Percentiles rank a stretch among this genome's conserved stretches.
Evolutionary conservation across 2,329 filamentous ascomycete species (phyloP).

Genomic region (Raffaelea ambrosiae): DNA sequence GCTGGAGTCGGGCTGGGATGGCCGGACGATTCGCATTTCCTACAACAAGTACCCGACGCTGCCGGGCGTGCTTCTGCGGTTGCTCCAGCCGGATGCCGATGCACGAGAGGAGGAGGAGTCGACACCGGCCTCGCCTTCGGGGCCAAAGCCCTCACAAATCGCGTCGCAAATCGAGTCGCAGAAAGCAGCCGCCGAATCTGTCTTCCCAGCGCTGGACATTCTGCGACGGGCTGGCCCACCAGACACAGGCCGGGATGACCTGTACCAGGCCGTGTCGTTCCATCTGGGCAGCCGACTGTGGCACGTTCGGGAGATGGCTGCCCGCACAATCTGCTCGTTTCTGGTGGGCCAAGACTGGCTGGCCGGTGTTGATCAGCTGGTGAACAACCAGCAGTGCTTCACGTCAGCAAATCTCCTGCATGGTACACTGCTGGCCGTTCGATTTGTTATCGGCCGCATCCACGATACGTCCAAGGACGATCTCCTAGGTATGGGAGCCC

Average conservation of each 20-base stretch:
- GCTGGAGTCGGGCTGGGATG: constrained; percentile 56
- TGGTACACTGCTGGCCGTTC: constrained; percentile 47
- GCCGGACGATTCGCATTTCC: constrained; percentile 55
- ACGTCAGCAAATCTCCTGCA: constrained; percentile 45
- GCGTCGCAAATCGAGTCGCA: constrained; percentile 19
- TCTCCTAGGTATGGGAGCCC: constrained; percentile 25
- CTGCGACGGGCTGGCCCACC: constrained; percentile 64
- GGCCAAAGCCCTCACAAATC: background rate
- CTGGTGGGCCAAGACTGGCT: constrained; percentile 42
- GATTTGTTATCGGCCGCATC: constrained; percentile 42
- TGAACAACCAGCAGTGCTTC: constrained; percentile 19
- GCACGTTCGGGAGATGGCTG: constrained; percentile 76
- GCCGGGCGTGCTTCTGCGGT: constrained; percentile 51
- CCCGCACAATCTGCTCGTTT: constrained; percentile 60
- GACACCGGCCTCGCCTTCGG: background rate
- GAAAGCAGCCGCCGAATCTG: constrained; percentile 50
- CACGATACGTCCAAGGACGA: constrained; percentile 34
- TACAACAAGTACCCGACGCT: constrained; percentile 62
- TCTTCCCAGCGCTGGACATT: constrained; percentile 78
- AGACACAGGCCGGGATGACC: constrained; percentile 40
- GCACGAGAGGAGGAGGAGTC: background rate
- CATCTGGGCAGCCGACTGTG: constrained; percentile 64
- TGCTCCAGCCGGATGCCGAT: constrained; percentile 39
- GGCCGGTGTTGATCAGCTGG: constrained; percentile 26
- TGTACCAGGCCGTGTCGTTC: constrained; percentile 48